Evolutionary conservation across 345 rosid genomes (phyloP).

Genomic region (Salix dunnii): DNA sequence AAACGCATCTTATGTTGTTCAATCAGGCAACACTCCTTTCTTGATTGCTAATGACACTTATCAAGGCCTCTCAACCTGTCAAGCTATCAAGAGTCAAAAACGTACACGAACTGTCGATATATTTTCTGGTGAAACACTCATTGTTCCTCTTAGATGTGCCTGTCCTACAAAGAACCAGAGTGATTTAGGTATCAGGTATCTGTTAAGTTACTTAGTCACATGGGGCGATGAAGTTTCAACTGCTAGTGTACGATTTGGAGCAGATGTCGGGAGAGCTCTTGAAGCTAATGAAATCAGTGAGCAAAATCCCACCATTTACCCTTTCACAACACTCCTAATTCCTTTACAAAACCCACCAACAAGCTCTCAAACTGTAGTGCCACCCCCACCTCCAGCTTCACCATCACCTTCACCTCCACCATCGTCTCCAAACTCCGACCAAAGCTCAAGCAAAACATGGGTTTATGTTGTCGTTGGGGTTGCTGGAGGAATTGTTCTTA

Average conservation of each 20-base stretch:
- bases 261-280: conserved; percentile 12
- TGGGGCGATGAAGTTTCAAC: not conserved
- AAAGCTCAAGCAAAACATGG: conserved; percentile 49
- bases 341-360: conserved; percentile 31
- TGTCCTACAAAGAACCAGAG: conserved; percentile 39
- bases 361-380: conserved; percentile 25
- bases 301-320: conserved; percentile 1
- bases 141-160: conserved; percentile 48
- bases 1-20: conserved; percentile 48
- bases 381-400: conserved; percentile 25
- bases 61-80: conserved; percentile 79
- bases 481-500: conserved; percentile 42
- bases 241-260: conserved; percentile 18
- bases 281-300: conserved; percentile 27
- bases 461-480: conserved; percentile 46
- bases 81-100: conserved; percentile 51
- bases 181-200: conserved; percentile 30
- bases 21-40: conserved; percentile 19
- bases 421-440: conserved; percentile 16
- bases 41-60: conserved; percentile 50
- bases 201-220: conserved; percentile 24
- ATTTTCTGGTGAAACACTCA: conserved; percentile 31
- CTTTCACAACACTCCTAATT: conserved; percentile 33
- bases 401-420: conserved; percentile 30
- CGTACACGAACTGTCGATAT: conserved; percentile 18